These are phyloP conservation scores for Ophiostoma sp. DNA, from an alignment of 2,329 filamentous ascomycete species.

Conservation along the genomic window DNA sequence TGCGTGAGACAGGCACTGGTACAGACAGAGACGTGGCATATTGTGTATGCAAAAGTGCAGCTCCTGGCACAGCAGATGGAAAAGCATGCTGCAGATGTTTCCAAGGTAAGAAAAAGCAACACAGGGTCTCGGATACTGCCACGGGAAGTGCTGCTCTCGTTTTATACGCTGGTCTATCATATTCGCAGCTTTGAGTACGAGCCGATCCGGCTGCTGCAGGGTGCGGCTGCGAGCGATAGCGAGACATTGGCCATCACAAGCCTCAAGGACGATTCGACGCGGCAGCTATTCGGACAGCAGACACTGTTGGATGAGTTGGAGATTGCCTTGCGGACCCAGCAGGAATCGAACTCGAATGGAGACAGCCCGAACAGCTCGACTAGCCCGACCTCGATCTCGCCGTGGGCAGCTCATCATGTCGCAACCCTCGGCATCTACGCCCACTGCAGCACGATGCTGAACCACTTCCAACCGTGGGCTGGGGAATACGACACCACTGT, in stretches of 20 bases:
- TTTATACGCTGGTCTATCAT: not conserved
- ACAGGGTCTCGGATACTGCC: not conserved
- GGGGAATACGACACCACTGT: not conserved
- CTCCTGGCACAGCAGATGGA: not conserved
- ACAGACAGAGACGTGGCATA: not conserved
- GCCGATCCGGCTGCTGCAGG: not conserved
- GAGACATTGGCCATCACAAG: not conserved
- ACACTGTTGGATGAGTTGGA: not conserved
- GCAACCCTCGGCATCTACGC: not conserved
- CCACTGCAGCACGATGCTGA: not conserved
- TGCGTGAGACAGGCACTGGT: not conserved
- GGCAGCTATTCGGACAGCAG: not conserved
- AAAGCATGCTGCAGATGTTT: not conserved
- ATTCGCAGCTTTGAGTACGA: not conserved
- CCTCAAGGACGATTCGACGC: not conserved
- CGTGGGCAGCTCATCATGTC: not conserved
- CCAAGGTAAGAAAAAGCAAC: not conserved
- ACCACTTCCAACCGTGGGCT: not conserved
- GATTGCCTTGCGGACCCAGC: not conserved
- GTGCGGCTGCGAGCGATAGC: not conserved
- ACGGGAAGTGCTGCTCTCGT: not conserved
- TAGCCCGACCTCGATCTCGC: not conserved
- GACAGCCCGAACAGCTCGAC: not conserved
- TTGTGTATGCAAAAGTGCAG: constrained; percentile 3
- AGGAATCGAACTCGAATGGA: not conserved